Evolutionary conservation across 805 yeast genomes (phyloP), one percentile per base, ranked within the genome.

Genomic region (Brettanomyces naardenensis): DNA sequence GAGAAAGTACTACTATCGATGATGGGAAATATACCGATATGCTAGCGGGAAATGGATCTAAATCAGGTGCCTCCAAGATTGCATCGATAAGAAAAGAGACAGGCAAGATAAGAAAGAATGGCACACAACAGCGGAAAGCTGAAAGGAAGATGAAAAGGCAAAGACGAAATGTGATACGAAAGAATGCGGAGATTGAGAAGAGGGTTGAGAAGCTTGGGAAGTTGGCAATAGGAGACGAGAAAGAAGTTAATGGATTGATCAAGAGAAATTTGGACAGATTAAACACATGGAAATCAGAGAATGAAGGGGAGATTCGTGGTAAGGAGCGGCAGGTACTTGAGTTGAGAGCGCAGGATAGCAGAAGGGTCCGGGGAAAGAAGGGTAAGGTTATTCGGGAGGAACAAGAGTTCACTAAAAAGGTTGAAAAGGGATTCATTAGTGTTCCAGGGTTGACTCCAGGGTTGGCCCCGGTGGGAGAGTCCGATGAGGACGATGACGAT

Each of bases 381-480:
- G 15, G 5, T 20, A 21, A 31, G 14, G 15, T 13, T n/a, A 10
- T 20, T 6, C 25, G n/a, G 26, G 17, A 28, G 30, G 31, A 59
- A 59, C 33, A 59, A 49, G 51, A 58, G 7, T 62, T 66, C 52
- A 58, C 64, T 35, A 56, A 61, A 22, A 69, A 67, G 50, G 55
- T 70, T 37, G 56, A 65, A 40, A 59, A 61, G 36, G 76, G 75
- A 17, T 48, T 54, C 27, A 58, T 69, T 44, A 57, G 73, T 3
- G 60, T 62, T 43, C 72, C 84, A 29, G 90, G 92, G 20, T 65
- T 84, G 39, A 84, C 94, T 0, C 94, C 92, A 1, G 94, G 94
- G 44, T 68, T 84, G 58, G 94, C 92, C 1, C 92, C 92, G 23
- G 88, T 84, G 19, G 89, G 78, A 26, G 64, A 68, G 45, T 70